A percentile compares a stretch with the other conserved stretches of the same genome.
Evolutionary conservation across 495 filamentous ascomycete genomes (phyloP).

Genomic region (Aspergillus cristatus): DNA sequence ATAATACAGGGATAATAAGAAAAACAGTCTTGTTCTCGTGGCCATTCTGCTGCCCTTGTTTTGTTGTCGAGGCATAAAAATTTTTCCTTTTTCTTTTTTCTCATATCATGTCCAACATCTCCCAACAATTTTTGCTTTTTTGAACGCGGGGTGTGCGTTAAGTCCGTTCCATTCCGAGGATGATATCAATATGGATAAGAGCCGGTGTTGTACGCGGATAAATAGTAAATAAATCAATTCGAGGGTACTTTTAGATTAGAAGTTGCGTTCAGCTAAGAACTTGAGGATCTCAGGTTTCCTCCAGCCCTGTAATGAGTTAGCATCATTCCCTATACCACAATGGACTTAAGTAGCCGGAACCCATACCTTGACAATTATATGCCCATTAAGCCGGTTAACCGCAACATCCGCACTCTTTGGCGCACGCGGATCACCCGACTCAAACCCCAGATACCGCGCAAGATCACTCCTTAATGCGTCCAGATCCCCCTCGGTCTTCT

Average conservation of each 20-base stretch:
- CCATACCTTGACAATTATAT: conserved; percentile 57
- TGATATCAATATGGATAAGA: too few relatives aligned
- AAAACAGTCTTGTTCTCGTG: too few relatives aligned
- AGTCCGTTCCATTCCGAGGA: too few relatives aligned
- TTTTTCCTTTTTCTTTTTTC: too few relatives aligned
- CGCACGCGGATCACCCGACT: conserved; percentile 18
- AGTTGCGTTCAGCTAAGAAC: conserved; percentile 39
- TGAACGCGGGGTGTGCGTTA: too few relatives aligned
- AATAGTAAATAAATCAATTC: conserved; percentile 9
- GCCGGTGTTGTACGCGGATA: not conserved
- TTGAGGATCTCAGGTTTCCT: conserved; percentile 39
- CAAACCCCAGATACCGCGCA: conserved; percentile 35
- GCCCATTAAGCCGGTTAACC: conserved; percentile 52
- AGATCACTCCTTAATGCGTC: conserved; percentile 45
- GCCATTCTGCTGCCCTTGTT: not conserved
- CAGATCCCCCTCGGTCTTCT: conserved; percentile 68
- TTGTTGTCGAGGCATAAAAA: too few relatives aligned
- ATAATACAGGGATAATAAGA: conserved; percentile 7
- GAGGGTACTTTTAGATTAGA: conserved; percentile 20
- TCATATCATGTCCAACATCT: too few relatives aligned
- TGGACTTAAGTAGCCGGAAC: conserved; percentile 6
- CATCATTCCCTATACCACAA: not conserved
- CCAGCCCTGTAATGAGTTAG: conserved; percentile 31
- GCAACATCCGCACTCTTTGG: conserved; percentile 33
- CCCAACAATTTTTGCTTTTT: too few relatives aligned